phyloP scores from a whole-genome alignment of 768 basidiomycete species.

The Podaxis sp. region DNA sequence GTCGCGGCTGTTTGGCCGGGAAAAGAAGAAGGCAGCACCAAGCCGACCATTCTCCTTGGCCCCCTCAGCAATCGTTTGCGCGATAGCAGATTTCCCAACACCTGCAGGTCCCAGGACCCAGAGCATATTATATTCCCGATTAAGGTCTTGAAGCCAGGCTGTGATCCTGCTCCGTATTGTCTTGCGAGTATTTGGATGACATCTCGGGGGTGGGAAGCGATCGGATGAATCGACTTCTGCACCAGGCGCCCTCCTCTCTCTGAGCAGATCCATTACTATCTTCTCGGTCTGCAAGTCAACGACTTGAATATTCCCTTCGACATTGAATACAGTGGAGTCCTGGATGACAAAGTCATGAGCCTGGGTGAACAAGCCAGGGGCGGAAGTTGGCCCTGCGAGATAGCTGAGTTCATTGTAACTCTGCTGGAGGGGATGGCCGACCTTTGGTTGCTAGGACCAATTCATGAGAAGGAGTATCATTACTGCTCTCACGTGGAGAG shows the following conservation, averaged over 20 bases:
- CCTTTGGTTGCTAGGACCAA: too few relatives aligned
- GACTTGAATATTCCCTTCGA: not conserved
- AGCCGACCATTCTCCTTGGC: not conserved
- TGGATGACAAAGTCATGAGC: not conserved
- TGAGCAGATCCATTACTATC: not conserved
- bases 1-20: not conserved
- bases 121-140: constrained; percentile 23
- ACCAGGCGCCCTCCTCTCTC: not conserved
- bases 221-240: constrained; percentile 1
- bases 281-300: not conserved
- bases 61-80: not conserved
- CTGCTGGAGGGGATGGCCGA: too few relatives aligned
- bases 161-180: constrained; percentile 29
- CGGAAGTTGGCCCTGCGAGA: too few relatives aligned
- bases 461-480: too few relatives aligned
- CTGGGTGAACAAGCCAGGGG: not conserved
- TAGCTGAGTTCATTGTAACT: too few relatives aligned
- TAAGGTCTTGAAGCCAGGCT: constrained; percentile 32
- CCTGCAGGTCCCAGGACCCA: not conserved
- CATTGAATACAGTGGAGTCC: not conserved
- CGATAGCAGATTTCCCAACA: not conserved
- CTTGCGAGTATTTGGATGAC: not conserved
- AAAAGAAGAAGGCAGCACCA: constrained; percentile 4
- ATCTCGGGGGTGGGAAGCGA: constrained; percentile 18
- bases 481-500: too few relatives aligned